A percentile compares a stretch with the other conserved stretches of the same genome.
Evolutionary conservation across 177 flowering plant genomes (phyloP).

Genomic region (Tripterygium wilfordii): DNA sequence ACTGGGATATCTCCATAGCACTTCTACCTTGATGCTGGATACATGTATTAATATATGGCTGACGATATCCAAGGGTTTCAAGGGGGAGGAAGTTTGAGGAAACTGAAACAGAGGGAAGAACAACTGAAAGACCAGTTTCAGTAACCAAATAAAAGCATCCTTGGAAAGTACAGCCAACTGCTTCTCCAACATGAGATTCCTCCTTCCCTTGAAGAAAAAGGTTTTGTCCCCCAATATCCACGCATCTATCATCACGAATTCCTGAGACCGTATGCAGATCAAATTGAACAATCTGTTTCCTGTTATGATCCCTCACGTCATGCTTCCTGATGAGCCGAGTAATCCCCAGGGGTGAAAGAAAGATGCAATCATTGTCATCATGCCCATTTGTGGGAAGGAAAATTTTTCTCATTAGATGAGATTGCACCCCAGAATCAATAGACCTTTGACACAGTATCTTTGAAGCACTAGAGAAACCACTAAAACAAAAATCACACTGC

Average conservation of each 20-base stretch:
- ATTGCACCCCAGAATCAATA: constrained; percentile 13
- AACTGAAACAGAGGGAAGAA: constrained; percentile 70
- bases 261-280: constrained; percentile 27
- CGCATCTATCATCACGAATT: constrained; percentile 44
- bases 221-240: constrained; percentile 14
- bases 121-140: constrained; percentile 61
- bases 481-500: constrained; percentile 17
- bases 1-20: constrained; percentile 15
- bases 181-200: constrained; percentile 42
- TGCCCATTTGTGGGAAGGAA: constrained; percentile 48
- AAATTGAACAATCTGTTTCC: constrained; percentile 49
- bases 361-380: constrained; percentile 47
- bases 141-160: constrained; percentile 84
- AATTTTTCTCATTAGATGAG: constrained; percentile 38
- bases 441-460: constrained; percentile 13
- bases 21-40: constrained; percentile 16
- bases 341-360: constrained; percentile 72
- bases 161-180: constrained; percentile 67
- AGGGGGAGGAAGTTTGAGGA: constrained; percentile 41
- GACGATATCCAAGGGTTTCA: constrained; percentile 45
- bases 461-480: constrained; percentile 34
- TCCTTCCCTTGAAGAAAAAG: constrained; percentile 24
- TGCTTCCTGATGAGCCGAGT: constrained; percentile 50
- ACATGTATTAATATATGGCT: constrained; percentile 15
- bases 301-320: constrained; percentile 13